Evolutionary conservation across 75 land plant species (phyloP).

Genomic region (Larix kaempferi): DNA sequence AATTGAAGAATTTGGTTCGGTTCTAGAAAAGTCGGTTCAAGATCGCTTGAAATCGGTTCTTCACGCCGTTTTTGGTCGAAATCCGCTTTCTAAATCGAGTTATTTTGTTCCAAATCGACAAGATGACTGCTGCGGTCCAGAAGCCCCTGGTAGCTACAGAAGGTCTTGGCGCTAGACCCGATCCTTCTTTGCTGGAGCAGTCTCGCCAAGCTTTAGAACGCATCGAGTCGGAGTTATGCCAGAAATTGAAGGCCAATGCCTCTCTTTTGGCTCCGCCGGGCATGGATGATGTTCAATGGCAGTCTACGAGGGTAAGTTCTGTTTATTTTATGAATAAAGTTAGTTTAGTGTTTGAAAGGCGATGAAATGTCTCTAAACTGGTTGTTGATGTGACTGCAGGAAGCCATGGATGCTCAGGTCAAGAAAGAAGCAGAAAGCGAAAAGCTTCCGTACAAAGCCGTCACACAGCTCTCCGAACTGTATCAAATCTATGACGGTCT

Average conservation of each 20-base stretch:
- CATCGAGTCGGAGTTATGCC: neutral
- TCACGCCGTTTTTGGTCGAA: too few relatives aligned
- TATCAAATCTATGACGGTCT: neutral
- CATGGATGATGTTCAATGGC: constrained; percentile 2
- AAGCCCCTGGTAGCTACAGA: neutral
- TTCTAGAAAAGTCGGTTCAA: neutral
- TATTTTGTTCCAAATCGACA: too few relatives aligned
- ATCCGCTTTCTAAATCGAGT: too few relatives aligned
- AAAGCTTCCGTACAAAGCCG: neutral
- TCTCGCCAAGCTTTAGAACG: neutral
- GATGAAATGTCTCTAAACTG: too few relatives aligned
- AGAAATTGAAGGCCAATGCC: neutral
- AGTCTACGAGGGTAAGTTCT: neutral
- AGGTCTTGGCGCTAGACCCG: neutral
- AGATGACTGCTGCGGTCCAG: neutral
- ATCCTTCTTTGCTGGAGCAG: neutral
- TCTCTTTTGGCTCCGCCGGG: neutral
- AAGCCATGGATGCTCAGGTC: neutral
- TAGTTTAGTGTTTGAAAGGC: too few relatives aligned
- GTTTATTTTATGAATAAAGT: neutral
- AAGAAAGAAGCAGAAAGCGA: neutral
- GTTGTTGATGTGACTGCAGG: neutral
- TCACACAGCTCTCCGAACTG: neutral
- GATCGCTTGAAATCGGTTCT: neutral
- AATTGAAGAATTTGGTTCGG: neutral